Evolutionary conservation across 2,329 filamentous ascomycete genomes (phyloP).

Genomic region (Orbilia brochopaga): DNA sequence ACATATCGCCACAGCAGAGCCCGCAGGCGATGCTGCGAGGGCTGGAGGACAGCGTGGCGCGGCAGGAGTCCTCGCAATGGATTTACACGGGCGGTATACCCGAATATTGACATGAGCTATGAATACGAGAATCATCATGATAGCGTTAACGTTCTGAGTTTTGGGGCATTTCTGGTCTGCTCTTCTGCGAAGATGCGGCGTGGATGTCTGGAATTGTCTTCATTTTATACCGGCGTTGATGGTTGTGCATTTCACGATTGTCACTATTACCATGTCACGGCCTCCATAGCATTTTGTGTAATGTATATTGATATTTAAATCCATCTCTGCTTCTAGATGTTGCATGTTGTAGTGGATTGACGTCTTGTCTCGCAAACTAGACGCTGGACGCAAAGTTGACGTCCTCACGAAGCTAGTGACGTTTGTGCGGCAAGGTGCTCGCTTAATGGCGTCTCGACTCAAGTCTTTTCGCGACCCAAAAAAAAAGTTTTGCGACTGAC

Average conservation of each 20-base stretch:
- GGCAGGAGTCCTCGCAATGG: constrained; percentile 43
- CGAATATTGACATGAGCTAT: constrained; percentile 11
- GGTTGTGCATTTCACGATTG: constrained; percentile 1
- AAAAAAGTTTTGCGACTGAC: constrained; percentile 47
- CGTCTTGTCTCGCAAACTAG: too few species aligned
- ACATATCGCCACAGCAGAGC: constrained; percentile 45
- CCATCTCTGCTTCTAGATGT: not conserved
- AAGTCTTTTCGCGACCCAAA: constrained; percentile 32
- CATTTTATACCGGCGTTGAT: constrained; percentile 12
- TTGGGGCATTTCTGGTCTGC: too few species aligned
- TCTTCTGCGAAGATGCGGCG: constrained; percentile 6
- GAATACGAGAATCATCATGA: not conserved
- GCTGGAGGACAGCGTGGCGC: constrained; percentile 39
- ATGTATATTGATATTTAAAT: constrained; percentile 3
- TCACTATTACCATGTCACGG: not conserved
- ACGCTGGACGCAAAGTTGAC: too few species aligned
- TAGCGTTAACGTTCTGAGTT: too few species aligned
- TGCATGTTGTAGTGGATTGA: too few species aligned
- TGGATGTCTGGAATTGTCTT: not conserved
- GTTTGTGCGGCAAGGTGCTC: too few species aligned
- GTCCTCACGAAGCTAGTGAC: too few species aligned
- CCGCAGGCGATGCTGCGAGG: constrained; percentile 45
- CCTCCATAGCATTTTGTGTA: not conserved
- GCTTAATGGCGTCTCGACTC: constrained; percentile 45
- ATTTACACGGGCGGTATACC: constrained; percentile 37